A percentile compares a stretch with the other conserved stretches of the same genome.
phyloP scores from a whole-genome alignment of 2,329 filamentous ascomycete species.

The Acrocalymma vagum region DNA sequence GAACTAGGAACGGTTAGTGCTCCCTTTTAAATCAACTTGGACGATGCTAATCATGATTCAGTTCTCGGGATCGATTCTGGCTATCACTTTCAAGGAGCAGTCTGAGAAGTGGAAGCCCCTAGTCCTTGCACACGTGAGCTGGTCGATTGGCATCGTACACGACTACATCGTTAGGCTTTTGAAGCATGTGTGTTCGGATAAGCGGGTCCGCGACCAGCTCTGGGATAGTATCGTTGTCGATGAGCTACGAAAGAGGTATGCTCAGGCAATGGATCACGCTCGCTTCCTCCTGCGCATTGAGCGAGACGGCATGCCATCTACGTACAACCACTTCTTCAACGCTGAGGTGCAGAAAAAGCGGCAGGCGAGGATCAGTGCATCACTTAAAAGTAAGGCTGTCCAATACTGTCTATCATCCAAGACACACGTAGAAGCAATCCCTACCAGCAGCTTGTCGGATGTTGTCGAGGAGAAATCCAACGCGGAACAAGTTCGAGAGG shows the following conservation, averaged over 20 bases:
- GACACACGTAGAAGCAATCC: too few species aligned
- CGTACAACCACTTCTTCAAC: slow-evolving; percentile 64
- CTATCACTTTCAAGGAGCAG: slow-evolving; percentile 51
- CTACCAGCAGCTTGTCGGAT: slow-evolving; percentile 1
- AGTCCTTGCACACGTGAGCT: slow-evolving; percentile 59
- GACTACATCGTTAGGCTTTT: slow-evolving; percentile 60
- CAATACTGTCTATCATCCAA: background rate
- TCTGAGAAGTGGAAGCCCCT: slow-evolving; percentile 63
- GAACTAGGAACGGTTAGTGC: slow-evolving; percentile 14
- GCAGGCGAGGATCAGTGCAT: slow-evolving; percentile 10
- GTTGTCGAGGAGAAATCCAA: slow-evolving; percentile 45
- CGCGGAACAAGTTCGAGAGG: slow-evolving; percentile 44
- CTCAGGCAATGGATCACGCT: slow-evolving; percentile 58
- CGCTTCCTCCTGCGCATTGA: slow-evolving; percentile 64
- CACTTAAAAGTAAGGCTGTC: background rate
- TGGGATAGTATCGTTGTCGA: slow-evolving; percentile 54
- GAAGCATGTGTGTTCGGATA: slow-evolving; percentile 53
- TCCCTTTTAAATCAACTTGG: background rate
- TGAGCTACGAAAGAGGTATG: slow-evolving; percentile 56
- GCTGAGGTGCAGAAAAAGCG: slow-evolving; percentile 53
- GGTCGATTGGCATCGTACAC: slow-evolving; percentile 62
- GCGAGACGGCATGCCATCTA: slow-evolving; percentile 54
- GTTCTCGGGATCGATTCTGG: slow-evolving; percentile 20
- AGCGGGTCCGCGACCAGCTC: slow-evolving; percentile 53
- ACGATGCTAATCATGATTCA: background rate